A percentile compares a stretch with the other conserved stretches of the same genome.
phyloP scores from a whole-genome alignment of 805 yeast genomes.

The Teunomyces lycoperdinae region DNA sequence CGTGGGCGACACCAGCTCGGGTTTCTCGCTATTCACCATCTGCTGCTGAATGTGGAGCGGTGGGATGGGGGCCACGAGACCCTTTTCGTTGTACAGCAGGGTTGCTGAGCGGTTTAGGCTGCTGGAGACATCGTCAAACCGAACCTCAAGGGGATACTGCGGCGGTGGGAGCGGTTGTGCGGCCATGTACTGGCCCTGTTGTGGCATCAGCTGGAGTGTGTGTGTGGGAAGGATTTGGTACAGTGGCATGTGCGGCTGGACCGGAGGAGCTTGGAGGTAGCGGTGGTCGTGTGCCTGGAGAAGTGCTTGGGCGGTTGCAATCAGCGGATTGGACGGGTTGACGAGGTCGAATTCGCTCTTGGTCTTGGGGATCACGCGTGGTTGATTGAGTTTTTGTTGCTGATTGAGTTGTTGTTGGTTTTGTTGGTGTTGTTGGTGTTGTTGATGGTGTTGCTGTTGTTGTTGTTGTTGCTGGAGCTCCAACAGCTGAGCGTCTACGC shows the following conservation, averaged over 20 bases:
- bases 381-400: constrained; percentile 5
- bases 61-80: constrained; percentile 34
- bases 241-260: constrained; percentile 10
- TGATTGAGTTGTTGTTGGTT: constrained; percentile 1
- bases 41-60: constrained; percentile 45
- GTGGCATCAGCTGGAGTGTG: constrained; percentile 11
- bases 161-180: constrained; percentile 9
- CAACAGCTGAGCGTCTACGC: constrained; percentile 11
- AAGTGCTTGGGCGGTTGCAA: constrained; percentile 11
- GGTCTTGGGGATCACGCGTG: constrained; percentile 3
- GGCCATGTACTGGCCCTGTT: constrained; percentile 6
- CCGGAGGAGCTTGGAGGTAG: constrained; percentile 5
- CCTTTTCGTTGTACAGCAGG: constrained; percentile 11
- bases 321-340: constrained; percentile 9
- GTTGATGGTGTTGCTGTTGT: constrained; percentile 7
- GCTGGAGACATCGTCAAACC: constrained; percentile 8
- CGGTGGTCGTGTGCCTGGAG: constrained; percentile 9
- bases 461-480: constrained; percentile 8
- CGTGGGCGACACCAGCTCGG: constrained; percentile 1
- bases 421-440: constrained; percentile 5
- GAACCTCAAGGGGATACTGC: constrained; percentile 9
- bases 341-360: constrained; percentile 6
- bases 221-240: constrained; percentile 14
- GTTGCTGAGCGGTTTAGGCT: neutral
- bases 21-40: constrained; percentile 17